Evolutionary conservation across 768 basidiomycete species (phyloP).

Genomic region (Russula dissimulans): DNA sequence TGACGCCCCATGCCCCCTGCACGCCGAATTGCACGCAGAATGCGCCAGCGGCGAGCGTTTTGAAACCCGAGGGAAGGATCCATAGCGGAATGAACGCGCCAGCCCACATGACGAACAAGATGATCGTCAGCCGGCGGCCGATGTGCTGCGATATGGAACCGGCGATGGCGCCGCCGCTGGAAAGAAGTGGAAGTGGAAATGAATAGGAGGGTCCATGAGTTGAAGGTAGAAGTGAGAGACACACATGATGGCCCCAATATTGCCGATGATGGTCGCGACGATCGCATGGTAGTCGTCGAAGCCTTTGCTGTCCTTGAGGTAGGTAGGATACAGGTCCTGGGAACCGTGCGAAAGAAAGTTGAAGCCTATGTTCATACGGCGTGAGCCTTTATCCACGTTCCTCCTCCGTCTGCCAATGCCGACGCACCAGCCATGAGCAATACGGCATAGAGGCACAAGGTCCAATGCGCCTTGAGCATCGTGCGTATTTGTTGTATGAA

Average conservation of each 20-base stretch:
- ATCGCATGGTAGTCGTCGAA: slow-evolving; percentile 28
- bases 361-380: slow-evolving; percentile 27
- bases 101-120: slow-evolving; percentile 28
- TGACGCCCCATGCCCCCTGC: slow-evolving; percentile 30
- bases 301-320: slow-evolving; percentile 29
- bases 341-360: slow-evolving; percentile 47
- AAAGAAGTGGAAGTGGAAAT: slow-evolving; percentile 9
- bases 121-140: slow-evolving; percentile 39
- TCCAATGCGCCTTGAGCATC: slow-evolving; percentile 81
- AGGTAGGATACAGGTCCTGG: slow-evolving; percentile 36
- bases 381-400: not conserved
- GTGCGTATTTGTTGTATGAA: slow-evolving; percentile 65
- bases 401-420: not conserved
- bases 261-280: slow-evolving; percentile 38
- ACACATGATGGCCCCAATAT: slow-evolving; percentile 26
- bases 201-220: not conserved
- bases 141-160: slow-evolving; percentile 34
- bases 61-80: slow-evolving; percentile 37
- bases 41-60: slow-evolving; percentile 36
- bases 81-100: slow-evolving; percentile 33
- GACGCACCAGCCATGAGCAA: slow-evolving; percentile 58
- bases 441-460: slow-evolving; percentile 74
- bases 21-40: slow-evolving; percentile 41
- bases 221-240: not conserved
- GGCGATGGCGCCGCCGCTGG: slow-evolving; percentile 31